Evolutionary conservation across 2,329 filamentous ascomycete species (phyloP).

Genomic region (Ophiostoma sp.): DNA sequence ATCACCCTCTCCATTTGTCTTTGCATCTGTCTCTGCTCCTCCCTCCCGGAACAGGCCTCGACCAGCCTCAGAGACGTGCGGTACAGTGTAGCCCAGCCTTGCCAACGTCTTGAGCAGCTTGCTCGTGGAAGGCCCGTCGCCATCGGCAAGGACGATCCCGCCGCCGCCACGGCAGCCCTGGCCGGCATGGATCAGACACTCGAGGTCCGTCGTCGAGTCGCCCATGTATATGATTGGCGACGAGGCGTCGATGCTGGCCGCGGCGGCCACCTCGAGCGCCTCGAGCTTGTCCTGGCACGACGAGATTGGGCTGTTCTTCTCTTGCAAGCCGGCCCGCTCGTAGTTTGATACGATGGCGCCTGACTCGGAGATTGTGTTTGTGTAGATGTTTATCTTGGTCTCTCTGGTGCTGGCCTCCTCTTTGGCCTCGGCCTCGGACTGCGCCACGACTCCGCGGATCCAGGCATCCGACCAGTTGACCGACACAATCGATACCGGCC

Average conservation of each 20-base stretch:
- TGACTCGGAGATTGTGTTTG: constrained; percentile 41
- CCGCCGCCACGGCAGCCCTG: constrained; percentile 29
- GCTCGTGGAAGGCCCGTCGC: constrained; percentile 24
- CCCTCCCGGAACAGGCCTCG: background rate
- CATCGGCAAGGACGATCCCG: constrained; percentile 45
- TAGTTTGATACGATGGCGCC: constrained; percentile 40
- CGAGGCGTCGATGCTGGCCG: too few relatives aligned
- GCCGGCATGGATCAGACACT: constrained; percentile 41
- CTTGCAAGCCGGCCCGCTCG: constrained; percentile 29
- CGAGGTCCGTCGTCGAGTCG: constrained; percentile 53
- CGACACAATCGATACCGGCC: constrained; percentile 43
- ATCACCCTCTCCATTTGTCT: background rate
- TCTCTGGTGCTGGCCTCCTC: constrained; percentile 26
- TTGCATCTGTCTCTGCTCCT: background rate
- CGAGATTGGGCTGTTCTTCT: constrained; percentile 28
- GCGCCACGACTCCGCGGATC: constrained; percentile 33
- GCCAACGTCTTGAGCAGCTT: constrained; percentile 37
- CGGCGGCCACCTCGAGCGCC: constrained; percentile 32
- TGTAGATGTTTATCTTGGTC: constrained; percentile 35
- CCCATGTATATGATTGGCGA: constrained; percentile 47
- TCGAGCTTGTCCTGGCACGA: constrained; percentile 46
- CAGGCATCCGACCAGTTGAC: constrained; percentile 38
- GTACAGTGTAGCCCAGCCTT: constrained; percentile 38
- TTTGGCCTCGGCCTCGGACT: background rate
- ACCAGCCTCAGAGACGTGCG: constrained; percentile 34